These are phyloP conservation scores for Malus hybrid DNA, from an alignment of 331 rosid species.

Conservation along the genomic window DNA sequence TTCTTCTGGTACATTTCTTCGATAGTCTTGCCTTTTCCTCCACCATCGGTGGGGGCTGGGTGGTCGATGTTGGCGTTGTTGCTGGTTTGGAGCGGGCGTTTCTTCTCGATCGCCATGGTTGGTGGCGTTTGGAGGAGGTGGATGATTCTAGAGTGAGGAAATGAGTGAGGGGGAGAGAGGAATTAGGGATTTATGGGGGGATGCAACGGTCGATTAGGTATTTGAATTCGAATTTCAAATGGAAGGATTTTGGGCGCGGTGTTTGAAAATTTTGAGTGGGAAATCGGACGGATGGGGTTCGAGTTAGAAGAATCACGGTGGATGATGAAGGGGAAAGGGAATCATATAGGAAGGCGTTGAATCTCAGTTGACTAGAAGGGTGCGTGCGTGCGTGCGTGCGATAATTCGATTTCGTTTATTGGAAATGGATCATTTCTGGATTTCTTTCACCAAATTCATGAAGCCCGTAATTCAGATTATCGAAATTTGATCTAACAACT, in stretches of 20 bases:
- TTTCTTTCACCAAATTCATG: no score
- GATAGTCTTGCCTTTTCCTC: constrained; percentile 38
- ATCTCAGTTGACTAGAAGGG: not conserved
- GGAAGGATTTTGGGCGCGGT: not conserved
- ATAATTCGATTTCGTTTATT: no score
- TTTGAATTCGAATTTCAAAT: constrained; percentile 30
- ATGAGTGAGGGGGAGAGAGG: not conserved
- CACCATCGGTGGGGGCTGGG: constrained; percentile 8
- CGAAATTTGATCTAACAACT: no score
- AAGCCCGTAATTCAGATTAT: no score
- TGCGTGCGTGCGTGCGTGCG: no score
- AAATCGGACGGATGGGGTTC: constrained; percentile 1
- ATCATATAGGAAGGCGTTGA: no score
- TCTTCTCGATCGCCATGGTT: constrained; percentile 47
- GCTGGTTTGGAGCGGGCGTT: constrained; percentile 61
- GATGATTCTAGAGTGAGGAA: not conserved
- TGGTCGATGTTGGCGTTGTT: constrained; percentile 39
- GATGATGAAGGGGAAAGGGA: not conserved
- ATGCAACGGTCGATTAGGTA: not conserved
- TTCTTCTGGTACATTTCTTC: constrained; percentile 87
- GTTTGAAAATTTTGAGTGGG: not conserved
- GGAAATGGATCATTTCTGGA: not conserved
- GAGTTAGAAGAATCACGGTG: not conserved
- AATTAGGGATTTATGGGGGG: not conserved
- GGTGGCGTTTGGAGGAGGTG: not conserved